phyloP scores from a whole-genome alignment of 1,284 basidiomycete genomes.

The Malassezia restricta region DNA sequence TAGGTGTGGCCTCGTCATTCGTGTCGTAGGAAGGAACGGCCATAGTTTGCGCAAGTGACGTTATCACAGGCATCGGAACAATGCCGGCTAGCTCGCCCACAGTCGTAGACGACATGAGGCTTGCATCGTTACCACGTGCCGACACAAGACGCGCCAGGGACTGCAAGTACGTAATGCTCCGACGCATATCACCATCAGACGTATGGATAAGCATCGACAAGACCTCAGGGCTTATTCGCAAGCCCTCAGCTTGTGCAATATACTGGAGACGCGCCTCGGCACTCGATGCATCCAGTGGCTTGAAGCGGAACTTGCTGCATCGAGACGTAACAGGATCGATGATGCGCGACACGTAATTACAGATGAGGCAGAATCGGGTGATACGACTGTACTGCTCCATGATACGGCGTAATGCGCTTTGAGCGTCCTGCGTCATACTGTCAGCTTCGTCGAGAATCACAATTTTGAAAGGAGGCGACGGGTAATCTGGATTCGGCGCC shows the following conservation, averaged over 20 bases:
- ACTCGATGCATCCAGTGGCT: constrained; percentile 68
- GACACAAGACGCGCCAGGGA: constrained; percentile 67
- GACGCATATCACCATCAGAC: constrained; percentile 83
- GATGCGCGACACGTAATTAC: constrained; percentile 99
- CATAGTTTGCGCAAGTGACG: constrained; percentile 59
- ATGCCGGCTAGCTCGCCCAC: constrained; percentile 96
- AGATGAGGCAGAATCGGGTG: constrained; percentile 94
- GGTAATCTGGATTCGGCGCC: constrained; percentile 52
- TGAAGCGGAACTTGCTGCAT: constrained; percentile 97
- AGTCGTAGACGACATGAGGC: constrained; percentile 32
- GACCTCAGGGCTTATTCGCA: constrained; percentile 43
- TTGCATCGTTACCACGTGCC: constrained; percentile 19
- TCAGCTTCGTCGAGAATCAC: constrained; percentile 98
- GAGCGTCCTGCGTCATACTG: constrained; percentile 98
- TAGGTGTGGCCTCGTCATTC: constrained; percentile 45
- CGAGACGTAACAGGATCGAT: constrained; percentile 97
- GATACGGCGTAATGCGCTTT: constrained; percentile 84
- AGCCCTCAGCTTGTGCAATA: constrained; percentile 58
- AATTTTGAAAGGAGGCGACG: constrained; percentile 96
- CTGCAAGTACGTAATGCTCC: constrained; percentile 96
- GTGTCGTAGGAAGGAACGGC: constrained; percentile 56
- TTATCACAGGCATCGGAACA: constrained; percentile 65
- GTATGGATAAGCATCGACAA: constrained; percentile 62
- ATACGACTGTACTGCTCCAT: constrained; percentile 97
- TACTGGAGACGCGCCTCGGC: constrained; percentile 64